Evolutionary conservation across 306 rosid species (phyloP).

Genomic region (cucumber (Cucumis sativus)): Cucumber_9930_V3 NC_026660.2:30459501-30460000

Average conservation of each 20-base stretch:
- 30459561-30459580: slow-evolving; percentile 1
- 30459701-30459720: slow-evolving; percentile 90
- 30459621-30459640: slow-evolving; percentile 87
- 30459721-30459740: slow-evolving; percentile 88
- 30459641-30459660: slow-evolving; percentile 92
- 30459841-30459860: background rate
- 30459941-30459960: background rate
- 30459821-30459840: background rate
- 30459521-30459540: background rate
- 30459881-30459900: background rate
- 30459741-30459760: slow-evolving; percentile 78
- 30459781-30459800: slow-evolving; percentile 89
- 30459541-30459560: background rate
- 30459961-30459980: background rate
- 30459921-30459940: background rate
- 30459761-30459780: slow-evolving; percentile 78
- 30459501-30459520: background rate
- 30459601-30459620: background rate
- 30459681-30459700: slow-evolving; percentile 79
- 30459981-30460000: background rate
- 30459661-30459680: slow-evolving; percentile 91
- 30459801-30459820: slow-evolving; percentile 1
- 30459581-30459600: background rate
- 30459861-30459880: background rate
- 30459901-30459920: background rate